Percentiles rank a stretch among this genome's conserved stretches.
phyloP scores from a whole-genome alignment of 192 early-diverging fungal species.

The Phlyctochytrium bullatum region DNA sequence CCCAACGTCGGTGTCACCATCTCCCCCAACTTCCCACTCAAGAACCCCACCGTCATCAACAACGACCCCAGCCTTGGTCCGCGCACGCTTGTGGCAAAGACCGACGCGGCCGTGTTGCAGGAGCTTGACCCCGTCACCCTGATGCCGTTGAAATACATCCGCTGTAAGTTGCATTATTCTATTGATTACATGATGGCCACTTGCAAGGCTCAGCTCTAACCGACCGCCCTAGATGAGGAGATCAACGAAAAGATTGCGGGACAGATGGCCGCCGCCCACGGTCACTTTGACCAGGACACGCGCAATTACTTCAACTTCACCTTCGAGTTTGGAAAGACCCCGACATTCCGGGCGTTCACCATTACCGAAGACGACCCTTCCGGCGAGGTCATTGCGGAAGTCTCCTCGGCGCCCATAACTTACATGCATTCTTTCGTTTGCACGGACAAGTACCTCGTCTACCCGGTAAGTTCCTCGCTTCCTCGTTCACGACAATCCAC shows the following conservation, averaged over 20 bases:
- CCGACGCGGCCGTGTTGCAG: conserved; percentile 41
- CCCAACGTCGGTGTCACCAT: conserved; percentile 6
- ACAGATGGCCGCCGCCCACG: conserved; percentile 63
- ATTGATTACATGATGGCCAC: not conserved
- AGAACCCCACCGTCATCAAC: not conserved
- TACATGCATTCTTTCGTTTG: conserved; percentile 76
- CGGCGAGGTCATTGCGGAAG: conserved; percentile 5
- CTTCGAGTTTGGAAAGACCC: conserved; percentile 57
- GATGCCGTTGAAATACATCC: conserved; percentile 28
- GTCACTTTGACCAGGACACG: conserved; percentile 64
- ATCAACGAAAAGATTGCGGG: conserved; percentile 67
- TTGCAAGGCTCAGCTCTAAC: conserved; percentile 9
- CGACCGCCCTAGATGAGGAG: conserved; percentile 22
- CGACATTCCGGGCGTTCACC: not conserved
- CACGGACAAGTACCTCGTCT: conserved; percentile 70
- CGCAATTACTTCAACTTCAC: conserved; percentile 74
- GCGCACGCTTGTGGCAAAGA: conserved; percentile 38
- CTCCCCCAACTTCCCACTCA: conserved; percentile 14
- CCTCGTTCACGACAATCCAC: not conserved
- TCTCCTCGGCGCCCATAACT: conserved; percentile 18
- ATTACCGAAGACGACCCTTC: not conserved
- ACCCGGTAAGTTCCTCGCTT: conserved; percentile 34
- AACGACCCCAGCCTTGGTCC: conserved; percentile 3
- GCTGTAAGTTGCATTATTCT: conserved; percentile 1
- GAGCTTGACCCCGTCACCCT: conserved; percentile 43